A percentile compares a stretch with the other conserved stretches of the same genome.
Evolutionary conservation across 306 rosid genomes (phyloP).

Genomic region (Cucurbita moschata): DNA sequence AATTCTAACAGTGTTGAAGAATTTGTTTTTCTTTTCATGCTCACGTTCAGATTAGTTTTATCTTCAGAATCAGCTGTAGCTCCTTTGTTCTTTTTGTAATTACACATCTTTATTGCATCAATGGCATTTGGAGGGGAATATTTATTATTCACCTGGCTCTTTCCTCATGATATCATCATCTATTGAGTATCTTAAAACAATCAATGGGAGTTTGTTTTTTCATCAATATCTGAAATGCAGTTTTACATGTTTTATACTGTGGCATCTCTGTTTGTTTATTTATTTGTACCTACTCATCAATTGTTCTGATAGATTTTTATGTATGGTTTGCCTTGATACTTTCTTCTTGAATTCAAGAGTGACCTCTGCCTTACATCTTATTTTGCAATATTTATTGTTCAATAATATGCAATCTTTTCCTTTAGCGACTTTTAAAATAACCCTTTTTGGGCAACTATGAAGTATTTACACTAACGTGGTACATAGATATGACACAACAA

Average conservation of each 20-base stretch:
- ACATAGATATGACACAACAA: not conserved
- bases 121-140: not conserved
- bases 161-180: not conserved
- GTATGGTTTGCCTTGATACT: not conserved
- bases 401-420: not conserved
- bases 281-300: not conserved
- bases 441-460: not conserved
- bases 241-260: not conserved
- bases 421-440: not conserved
- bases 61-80: not conserved
- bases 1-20: not conserved
- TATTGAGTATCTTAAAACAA: not conserved
- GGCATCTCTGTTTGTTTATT: not conserved
- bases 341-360: not conserved
- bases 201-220: not conserved
- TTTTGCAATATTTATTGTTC: not conserved
- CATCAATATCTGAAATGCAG: not conserved
- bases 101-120: not conserved
- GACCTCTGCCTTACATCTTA: not conserved
- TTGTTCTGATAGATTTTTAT: not conserved
- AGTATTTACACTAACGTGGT: not conserved
- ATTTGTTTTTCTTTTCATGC: not conserved
- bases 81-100: not conserved
- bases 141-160: not conserved
- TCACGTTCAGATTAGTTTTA: not conserved